Evolutionary conservation across 345 rosid genomes (phyloP).

Genomic region (Clarkia xantiana): DNA sequence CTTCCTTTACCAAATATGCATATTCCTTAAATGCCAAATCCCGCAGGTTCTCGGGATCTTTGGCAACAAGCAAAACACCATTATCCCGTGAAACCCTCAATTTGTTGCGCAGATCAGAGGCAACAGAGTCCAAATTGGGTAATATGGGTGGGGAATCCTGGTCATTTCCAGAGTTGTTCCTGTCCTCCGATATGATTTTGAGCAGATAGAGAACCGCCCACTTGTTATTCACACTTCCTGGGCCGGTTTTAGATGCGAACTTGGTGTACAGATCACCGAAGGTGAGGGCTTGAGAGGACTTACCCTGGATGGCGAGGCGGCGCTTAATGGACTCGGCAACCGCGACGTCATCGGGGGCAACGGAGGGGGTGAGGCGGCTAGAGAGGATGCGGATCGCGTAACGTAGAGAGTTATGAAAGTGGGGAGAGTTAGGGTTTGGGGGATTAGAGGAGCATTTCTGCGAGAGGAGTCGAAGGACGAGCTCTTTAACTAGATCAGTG

Average conservation of each 20-base stretch:
- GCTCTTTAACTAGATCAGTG: slow-evolving; percentile 71
- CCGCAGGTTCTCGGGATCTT: slow-evolving; percentile 68
- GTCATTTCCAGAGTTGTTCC: slow-evolving; percentile 21
- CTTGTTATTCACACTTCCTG: slow-evolving; percentile 76
- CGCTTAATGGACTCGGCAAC: slow-evolving; percentile 91
- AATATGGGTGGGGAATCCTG: slow-evolving; percentile 30
- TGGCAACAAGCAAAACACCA: slow-evolving; percentile 59
- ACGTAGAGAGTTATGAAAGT: slow-evolving; percentile 46
- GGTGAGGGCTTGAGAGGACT: slow-evolving; percentile 75
- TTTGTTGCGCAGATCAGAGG: slow-evolving; percentile 14
- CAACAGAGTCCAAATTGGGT: slow-evolving; percentile 43
- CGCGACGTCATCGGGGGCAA: slow-evolving; percentile 62
- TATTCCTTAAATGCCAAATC: slow-evolving; percentile 73
- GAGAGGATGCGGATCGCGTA: slow-evolving; percentile 80
- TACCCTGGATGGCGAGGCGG: slow-evolving; percentile 78
- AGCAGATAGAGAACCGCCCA: slow-evolving; percentile 89
- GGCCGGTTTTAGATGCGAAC: slow-evolving; percentile 76
- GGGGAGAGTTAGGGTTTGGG: slow-evolving; percentile 29
- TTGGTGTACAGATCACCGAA: slow-evolving; percentile 69
- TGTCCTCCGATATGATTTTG: slow-evolving; percentile 61
- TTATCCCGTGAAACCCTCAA: slow-evolving; percentile 25
- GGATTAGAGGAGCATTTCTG: slow-evolving; percentile 38
- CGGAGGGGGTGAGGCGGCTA: slow-evolving; percentile 71
- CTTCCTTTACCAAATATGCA: slow-evolving; percentile 54
- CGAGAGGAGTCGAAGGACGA: slow-evolving; percentile 63